phyloP scores from a whole-genome alignment of 1,284 basidiomycete species.

The Trametes pubescens region DNA sequence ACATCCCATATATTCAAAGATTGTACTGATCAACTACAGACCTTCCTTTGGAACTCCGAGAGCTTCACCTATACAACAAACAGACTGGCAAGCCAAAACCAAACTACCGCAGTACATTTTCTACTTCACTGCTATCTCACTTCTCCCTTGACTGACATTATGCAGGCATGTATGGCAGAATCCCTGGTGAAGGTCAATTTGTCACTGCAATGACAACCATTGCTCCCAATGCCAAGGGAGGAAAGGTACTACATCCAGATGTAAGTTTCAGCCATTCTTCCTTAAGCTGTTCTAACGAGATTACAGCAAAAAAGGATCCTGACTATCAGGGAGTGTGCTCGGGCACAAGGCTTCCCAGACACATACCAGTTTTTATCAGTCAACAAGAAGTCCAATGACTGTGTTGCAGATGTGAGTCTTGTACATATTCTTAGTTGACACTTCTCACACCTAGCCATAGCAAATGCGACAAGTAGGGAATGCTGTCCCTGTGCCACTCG shows the following conservation, averaged over 20 bases:
- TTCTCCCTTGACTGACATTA: not conserved
- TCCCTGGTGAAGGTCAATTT: conserved; percentile 59
- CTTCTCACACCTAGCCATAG: conserved; percentile 44
- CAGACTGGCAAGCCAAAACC: conserved; percentile 13
- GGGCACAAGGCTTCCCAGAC: conserved; percentile 79
- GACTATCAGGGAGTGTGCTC: conserved; percentile 69
- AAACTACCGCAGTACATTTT: conserved; percentile 17
- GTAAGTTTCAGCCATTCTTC: conserved; percentile 46
- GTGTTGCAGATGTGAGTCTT: conserved; percentile 54
- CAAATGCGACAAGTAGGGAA: conserved; percentile 78
- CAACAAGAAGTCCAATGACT: conserved; percentile 45
- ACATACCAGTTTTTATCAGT: conserved; percentile 62
- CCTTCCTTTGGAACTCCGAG: conserved; percentile 44
- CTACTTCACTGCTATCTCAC: not conserved
- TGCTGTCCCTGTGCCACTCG: conserved; percentile 74
- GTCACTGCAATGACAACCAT: conserved; percentile 65
- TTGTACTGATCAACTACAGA: conserved; percentile 40
- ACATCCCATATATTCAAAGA: not conserved
- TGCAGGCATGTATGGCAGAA: conserved; percentile 60
- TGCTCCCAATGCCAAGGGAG: conserved; percentile 57
- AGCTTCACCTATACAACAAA: not conserved
- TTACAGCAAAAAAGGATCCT: conserved; percentile 70
- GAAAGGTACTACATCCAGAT: conserved; percentile 63
- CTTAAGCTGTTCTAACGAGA: not conserved
- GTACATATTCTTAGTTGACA: not conserved